A percentile compares a stretch with the other conserved stretches of the same genome.
Evolutionary conservation across 2,329 filamentous ascomycete genomes (phyloP).

Genomic region (Alternaria incomplexa): DNA sequence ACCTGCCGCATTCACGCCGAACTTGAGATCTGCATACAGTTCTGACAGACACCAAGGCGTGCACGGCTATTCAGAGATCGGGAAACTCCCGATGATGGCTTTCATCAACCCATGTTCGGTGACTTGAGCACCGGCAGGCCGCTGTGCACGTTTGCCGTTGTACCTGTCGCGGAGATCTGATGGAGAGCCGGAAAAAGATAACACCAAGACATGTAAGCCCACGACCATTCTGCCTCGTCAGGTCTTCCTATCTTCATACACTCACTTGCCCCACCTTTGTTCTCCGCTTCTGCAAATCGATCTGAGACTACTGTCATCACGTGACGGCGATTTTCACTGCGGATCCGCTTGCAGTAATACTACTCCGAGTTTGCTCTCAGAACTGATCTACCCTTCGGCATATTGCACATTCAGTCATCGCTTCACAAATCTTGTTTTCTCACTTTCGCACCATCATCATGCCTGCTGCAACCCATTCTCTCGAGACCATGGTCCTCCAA

Average conservation of each 20-base stretch:
- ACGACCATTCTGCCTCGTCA: background rate
- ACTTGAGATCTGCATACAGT: background rate
- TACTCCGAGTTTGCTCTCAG: background rate
- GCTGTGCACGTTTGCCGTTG: background rate
- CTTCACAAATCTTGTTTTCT: background rate
- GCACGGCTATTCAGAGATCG: background rate
- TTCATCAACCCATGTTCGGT: background rate
- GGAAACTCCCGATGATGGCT: fast-evolving
- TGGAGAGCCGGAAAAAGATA: constrained; percentile 14
- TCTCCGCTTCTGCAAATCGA: background rate
- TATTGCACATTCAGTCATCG: too few species aligned
- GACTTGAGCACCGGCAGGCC: background rate
- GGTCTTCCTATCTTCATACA: background rate
- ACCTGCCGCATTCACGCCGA: background rate
- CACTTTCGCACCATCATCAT: constrained; percentile 17
- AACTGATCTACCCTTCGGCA: too few species aligned
- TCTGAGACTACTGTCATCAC: background rate
- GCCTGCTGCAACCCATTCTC: constrained; percentile 36
- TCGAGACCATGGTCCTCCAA: constrained; percentile 41
- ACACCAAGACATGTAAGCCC: background rate
- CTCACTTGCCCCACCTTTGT: background rate
- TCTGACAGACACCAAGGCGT: background rate
- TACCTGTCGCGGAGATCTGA: constrained; percentile 7
- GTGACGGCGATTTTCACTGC: constrained; percentile 2
- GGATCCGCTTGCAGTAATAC: background rate